Evolutionary conservation across 768 basidiomycete genomes (phyloP).

Genomic region (Suillus variegatus): DNA sequence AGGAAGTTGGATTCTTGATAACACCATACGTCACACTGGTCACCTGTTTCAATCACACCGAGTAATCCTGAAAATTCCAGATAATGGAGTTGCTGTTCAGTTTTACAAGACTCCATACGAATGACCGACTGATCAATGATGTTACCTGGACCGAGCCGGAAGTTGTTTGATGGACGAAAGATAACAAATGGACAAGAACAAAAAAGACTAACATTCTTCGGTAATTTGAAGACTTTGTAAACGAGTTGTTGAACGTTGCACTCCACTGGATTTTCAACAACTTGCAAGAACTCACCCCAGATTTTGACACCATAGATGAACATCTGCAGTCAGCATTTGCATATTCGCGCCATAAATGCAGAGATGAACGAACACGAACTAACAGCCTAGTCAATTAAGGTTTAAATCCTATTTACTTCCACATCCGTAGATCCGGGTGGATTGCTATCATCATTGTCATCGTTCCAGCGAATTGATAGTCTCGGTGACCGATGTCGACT

Average conservation of each 20-base stretch:
- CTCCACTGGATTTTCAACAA: not conserved
- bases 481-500: not conserved
- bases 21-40: not conserved
- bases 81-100: not conserved
- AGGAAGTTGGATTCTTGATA: not conserved
- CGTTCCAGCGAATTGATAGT: not conserved
- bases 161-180: not conserved
- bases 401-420: not conserved
- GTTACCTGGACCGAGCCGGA: not conserved
- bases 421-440: not conserved
- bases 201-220: not conserved
- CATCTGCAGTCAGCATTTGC: not conserved
- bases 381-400: not conserved
- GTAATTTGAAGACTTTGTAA: not conserved
- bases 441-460: not conserved
- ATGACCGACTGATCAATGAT: not conserved
- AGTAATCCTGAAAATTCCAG: not conserved
- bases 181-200: not conserved
- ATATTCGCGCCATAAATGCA: not conserved
- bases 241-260: not conserved
- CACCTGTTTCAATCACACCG: not conserved
- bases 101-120: not conserved
- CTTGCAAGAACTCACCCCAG: not conserved
- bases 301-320: not conserved
- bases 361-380: not conserved